These are phyloP conservation scores for Leonotis leonurus DNA, from an alignment of 257 asterid genomes.

Conservation along the genomic window DNA sequence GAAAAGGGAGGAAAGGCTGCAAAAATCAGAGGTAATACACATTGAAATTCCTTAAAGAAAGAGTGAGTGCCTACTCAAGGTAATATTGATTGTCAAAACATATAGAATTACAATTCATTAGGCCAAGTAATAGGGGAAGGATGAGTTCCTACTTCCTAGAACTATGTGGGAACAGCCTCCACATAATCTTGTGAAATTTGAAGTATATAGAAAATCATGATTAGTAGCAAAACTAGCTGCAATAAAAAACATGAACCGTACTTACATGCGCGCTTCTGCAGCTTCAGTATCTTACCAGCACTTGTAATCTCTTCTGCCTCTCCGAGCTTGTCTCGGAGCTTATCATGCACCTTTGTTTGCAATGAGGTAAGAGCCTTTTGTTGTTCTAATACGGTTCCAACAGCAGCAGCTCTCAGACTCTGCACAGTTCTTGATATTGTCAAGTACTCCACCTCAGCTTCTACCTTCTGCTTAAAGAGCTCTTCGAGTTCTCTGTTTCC, in stretches of 20 bases:
- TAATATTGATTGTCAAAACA: slow-evolving; percentile 16
- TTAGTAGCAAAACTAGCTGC: slow-evolving; percentile 45
- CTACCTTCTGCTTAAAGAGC: slow-evolving; percentile 56
- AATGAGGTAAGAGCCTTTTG: slow-evolving; percentile 37
- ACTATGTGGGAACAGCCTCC: slow-evolving; percentile 67
- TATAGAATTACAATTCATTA: not conserved
- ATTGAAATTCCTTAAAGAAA: slow-evolving; percentile 16
- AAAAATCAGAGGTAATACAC: slow-evolving; percentile 20
- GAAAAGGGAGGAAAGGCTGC: not conserved
- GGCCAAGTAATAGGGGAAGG: not conserved
- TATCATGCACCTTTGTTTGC: slow-evolving; percentile 37
- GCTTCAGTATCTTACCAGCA: slow-evolving; percentile 35
- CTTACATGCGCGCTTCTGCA: slow-evolving; percentile 42
- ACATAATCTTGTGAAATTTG: slow-evolving; percentile 30
- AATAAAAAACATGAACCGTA: slow-evolving; percentile 39
- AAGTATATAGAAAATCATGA: slow-evolving; percentile 26
- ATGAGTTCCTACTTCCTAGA: not conserved
- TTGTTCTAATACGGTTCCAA: slow-evolving; percentile 39
- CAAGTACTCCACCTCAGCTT: slow-evolving; percentile 66
- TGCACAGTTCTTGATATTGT: slow-evolving; percentile 40
- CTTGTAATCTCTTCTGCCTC: slow-evolving; percentile 35
- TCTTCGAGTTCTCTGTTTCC: slow-evolving; percentile 42
- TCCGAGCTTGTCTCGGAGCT: slow-evolving; percentile 41
- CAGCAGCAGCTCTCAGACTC: slow-evolving; percentile 32
- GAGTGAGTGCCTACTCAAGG: slow-evolving; percentile 7